Conservation (phyloP, 2,329 filamentous ascomycete species). For the Colletotrichum lini region DNA sequence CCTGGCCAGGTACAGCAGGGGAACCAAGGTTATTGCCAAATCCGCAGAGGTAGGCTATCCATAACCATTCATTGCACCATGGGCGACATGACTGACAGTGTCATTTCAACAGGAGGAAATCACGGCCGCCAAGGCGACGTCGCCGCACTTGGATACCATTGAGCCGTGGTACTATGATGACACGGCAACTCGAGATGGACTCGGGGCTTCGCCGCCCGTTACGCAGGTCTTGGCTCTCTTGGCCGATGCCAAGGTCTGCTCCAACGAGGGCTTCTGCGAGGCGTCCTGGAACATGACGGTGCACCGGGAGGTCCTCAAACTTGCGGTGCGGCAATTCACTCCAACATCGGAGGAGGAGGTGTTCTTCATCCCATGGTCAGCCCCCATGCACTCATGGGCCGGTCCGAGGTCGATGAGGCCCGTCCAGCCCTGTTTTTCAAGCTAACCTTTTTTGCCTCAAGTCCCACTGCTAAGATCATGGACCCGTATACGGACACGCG, state of each 20-base stretch:
- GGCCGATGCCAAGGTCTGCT: constrained; percentile 2
- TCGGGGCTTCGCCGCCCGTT: neutral
- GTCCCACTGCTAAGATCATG: no score
- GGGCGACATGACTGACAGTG: neutral
- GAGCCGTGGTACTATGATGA: constrained; percentile 2
- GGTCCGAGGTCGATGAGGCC: no score
- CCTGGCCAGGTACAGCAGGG: no score
- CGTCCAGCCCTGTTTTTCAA: no score
- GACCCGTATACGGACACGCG: neutral
- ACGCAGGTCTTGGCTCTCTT: neutral
- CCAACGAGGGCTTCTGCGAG: constrained; percentile 7
- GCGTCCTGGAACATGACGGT: constrained; percentile 1
- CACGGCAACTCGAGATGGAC: neutral
- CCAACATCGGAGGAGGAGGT: neutral
- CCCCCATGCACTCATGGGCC: no score
- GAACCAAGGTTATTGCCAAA: no score
- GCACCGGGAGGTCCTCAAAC: constrained; percentile 1
- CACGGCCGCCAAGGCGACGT: neutral
- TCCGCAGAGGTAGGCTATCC: no score
- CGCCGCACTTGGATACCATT: neutral
- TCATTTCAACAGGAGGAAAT: neutral
- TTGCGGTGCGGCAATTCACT: neutral
- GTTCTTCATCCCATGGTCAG: no score
- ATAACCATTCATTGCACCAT: neutral
- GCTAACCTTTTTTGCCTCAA: no score